These are phyloP conservation scores for Phytophthora kernoviae DNA, from an alignment of 352 stramenopile species.

Conservation along the genomic window DNA sequence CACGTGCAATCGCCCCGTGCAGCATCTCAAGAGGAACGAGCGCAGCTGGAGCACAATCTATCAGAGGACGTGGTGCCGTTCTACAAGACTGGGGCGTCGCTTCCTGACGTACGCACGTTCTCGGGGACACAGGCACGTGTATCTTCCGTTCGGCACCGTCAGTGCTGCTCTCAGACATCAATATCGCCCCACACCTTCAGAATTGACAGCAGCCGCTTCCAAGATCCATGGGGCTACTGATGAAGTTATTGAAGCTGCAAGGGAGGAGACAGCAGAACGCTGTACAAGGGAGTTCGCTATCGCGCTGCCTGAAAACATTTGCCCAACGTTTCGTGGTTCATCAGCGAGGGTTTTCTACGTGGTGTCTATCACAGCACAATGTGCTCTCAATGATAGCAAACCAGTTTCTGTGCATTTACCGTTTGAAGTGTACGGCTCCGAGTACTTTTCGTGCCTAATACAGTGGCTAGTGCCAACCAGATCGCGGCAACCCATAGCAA, in stretches of 20 bases:
- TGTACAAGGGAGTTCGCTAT: constrained; percentile 62
- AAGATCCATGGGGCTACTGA: constrained; percentile 13
- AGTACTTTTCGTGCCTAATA: constrained; percentile 54
- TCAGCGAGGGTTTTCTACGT: constrained; percentile 70
- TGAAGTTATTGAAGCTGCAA: constrained; percentile 15
- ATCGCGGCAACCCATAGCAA: constrained; percentile 21
- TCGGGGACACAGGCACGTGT: constrained; percentile 60
- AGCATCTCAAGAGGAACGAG: constrained; percentile 23
- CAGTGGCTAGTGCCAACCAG: constrained; percentile 38
- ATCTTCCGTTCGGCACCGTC: constrained; percentile 59
- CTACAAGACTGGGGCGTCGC: constrained; percentile 27
- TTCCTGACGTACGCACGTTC: constrained; percentile 53
- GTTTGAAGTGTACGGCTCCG: constrained; percentile 62
- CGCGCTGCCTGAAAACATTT: constrained; percentile 48
- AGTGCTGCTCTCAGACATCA: constrained; percentile 62
- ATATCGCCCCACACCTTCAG: constrained; percentile 47
- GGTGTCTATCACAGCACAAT: constrained; percentile 54
- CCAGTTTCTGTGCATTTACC: constrained; percentile 56
- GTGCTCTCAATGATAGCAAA: constrained; percentile 27
- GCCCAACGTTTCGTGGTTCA: constrained; percentile 60
- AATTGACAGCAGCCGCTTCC: constrained; percentile 18
- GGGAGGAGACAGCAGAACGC: constrained; percentile 42
- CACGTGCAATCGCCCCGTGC: constrained; percentile 81
- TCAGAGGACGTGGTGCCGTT: constrained; percentile 30
- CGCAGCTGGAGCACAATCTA: constrained; percentile 21